Base-by-base conservation (phyloP, 306 rosid genomes). In the Purshia tridentata region DNA sequence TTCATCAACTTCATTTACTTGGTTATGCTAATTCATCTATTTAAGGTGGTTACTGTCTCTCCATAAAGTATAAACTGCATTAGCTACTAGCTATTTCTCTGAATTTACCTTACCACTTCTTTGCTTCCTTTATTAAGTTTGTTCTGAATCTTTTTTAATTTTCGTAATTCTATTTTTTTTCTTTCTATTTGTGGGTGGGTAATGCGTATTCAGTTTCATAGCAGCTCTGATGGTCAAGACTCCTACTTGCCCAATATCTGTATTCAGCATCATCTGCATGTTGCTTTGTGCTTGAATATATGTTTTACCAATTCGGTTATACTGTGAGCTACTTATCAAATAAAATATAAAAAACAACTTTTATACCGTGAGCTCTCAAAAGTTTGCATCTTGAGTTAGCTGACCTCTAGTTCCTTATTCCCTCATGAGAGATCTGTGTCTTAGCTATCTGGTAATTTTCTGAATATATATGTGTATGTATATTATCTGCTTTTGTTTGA, bases 201-300 rank as follows among this genome's bases (percentile, higher is more conserved):
- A 9, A 22, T 56, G 35, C 61, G 35, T 29, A 29, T 29, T 29
- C 35, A 29, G 35, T 29, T 29, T 29, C 35, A 29, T 29, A 29
- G 35, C 35, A 29, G 35, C 35, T 29, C 1, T 29, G 35, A 20
- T 23, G 4, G 13, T 15, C 15, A 12, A 12, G 4, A 58, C 29
- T 14, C 72, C 68, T 76, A 19, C 73, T 71, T 29, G 8, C 49
- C 53, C 37, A 40, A 15, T 10, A 13, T 47, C 3, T 51, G 16
- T 47, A 56, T 52, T 39, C 69, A 39, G 50, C 59, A 75, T 67
- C 71, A 58, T 83, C 55, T 84, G 82, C 89, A 81, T 83, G 87
- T 78, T 64, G 66, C 18, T 77, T 3, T 72, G 55, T 57, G 16
- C 52, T 74, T 49, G 70, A 54, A 67, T 19, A 67, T 55, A 29